Evolutionary conservation across 495 filamentous ascomycete species (phyloP).

Genomic region (Cryomyces minteri): DNA sequence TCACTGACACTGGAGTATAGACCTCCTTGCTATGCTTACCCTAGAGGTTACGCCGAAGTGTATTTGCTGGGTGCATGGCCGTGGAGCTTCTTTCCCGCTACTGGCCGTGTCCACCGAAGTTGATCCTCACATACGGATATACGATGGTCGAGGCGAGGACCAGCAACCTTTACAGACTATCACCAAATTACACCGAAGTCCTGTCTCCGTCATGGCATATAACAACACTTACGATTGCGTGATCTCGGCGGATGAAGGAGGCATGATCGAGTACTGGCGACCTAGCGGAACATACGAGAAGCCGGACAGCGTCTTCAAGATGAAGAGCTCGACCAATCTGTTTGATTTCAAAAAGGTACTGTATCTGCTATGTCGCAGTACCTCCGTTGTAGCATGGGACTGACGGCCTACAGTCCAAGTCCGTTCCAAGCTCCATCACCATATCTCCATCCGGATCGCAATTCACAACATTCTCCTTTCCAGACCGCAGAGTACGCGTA

Average conservation of each 20-base stretch:
- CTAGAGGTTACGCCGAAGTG: constrained; percentile 57
- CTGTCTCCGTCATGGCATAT: constrained; percentile 69
- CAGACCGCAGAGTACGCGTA: constrained; percentile 77
- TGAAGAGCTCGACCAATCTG: constrained; percentile 80
- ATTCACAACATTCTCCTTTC: constrained; percentile 82
- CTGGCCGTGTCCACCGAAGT: constrained; percentile 77
- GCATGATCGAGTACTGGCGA: constrained; percentile 95
- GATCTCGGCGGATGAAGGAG: constrained; percentile 69
- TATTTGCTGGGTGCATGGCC: constrained; percentile 83
- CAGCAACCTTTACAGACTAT: constrained; percentile 55
- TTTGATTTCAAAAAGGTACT: constrained; percentile 77
- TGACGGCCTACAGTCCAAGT: constrained; percentile 41
- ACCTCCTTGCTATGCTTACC: constrained; percentile 63
- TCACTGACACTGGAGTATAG: constrained; percentile 21
- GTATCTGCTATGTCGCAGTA: too few relatives aligned
- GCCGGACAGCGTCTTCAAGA: constrained; percentile 75
- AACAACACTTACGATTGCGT: constrained; percentile 84
- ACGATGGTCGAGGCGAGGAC: constrained; percentile 75
- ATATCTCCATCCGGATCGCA: constrained; percentile 70
- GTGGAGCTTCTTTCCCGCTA: constrained; percentile 71
- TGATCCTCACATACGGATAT: constrained; percentile 54
- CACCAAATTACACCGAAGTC: constrained; percentile 52
- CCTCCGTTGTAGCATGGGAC: too few relatives aligned
- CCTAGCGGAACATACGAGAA: constrained; percentile 71
- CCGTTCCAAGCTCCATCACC: constrained; percentile 63